phyloP scores from a whole-genome alignment of 139 green algal species.

The Haematococcus sp. region DNA sequence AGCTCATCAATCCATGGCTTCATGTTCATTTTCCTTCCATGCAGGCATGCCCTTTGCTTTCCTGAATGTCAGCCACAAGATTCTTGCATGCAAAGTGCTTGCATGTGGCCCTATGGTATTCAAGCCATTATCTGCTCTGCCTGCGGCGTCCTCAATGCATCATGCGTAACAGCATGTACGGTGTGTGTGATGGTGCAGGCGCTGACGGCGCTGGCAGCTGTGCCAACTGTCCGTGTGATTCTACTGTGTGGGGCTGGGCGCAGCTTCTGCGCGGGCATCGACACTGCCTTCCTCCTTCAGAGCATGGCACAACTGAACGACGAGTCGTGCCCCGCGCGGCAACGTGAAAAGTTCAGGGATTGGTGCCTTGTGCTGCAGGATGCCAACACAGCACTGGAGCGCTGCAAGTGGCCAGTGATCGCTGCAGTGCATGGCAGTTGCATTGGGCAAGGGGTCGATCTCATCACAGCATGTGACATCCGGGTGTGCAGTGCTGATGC shows the following conservation, averaged over 20 bases:
- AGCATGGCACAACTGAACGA: neutral
- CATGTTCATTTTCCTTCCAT: too few relatives aligned
- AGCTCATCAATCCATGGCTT: too few relatives aligned
- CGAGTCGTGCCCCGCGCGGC: neutral
- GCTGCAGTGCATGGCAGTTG: constrained; percentile 63
- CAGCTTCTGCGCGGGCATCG: constrained; percentile 7
- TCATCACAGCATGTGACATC: constrained; percentile 85
- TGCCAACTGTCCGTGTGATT: neutral
- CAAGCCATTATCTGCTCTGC: too few relatives aligned
- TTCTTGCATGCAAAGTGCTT: too few relatives aligned
- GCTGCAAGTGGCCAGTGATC: constrained; percentile 26
- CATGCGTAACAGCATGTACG: too few relatives aligned
- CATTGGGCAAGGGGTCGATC: constrained; percentile 85
- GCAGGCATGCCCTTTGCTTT: too few relatives aligned
- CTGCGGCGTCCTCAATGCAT: too few relatives aligned
- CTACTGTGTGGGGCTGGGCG: neutral
- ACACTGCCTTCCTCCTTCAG: neutral
- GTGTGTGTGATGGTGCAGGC: neutral
- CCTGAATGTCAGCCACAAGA: too few relatives aligned
- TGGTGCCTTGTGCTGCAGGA: constrained; percentile 13
- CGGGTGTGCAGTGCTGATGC: constrained; percentile 53
- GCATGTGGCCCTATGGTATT: too few relatives aligned
- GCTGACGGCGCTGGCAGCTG: neutral
- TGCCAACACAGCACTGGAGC: constrained; percentile 21
- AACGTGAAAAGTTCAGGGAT: neutral